Evolutionary conservation across 2,329 filamentous ascomycete genomes (phyloP).

Genomic region (Tolypocladium album): DNA sequence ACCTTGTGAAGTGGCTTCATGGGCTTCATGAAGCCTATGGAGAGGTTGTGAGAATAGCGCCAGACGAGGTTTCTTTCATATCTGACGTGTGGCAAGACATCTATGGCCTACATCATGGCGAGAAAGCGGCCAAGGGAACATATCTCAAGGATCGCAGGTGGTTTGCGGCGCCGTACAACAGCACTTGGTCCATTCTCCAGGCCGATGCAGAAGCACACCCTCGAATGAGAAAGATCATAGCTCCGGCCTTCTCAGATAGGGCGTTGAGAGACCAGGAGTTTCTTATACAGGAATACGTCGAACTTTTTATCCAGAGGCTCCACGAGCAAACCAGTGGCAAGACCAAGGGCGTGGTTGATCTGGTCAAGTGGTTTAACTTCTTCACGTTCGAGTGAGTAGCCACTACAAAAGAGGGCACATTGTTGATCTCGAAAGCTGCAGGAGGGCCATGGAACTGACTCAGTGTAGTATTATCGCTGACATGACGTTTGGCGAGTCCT

Average conservation of each 20-base stretch:
- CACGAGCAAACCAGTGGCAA: slow-evolving; percentile 14
- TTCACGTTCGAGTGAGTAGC: slow-evolving; percentile 12
- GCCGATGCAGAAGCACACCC: slow-evolving; percentile 5
- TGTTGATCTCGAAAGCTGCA: neutral
- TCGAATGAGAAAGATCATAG: slow-evolving; percentile 5
- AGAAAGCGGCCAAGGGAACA: slow-evolving; percentile 2
- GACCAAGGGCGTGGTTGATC: slow-evolving; percentile 5
- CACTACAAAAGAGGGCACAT: neutral
- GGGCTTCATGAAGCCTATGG: slow-evolving; percentile 29
- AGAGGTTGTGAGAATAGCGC: slow-evolving; percentile 32
- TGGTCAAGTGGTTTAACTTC: slow-evolving; percentile 15
- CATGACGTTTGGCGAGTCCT: slow-evolving; percentile 15
- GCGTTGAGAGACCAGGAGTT: slow-evolving; percentile 13
- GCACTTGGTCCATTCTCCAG: slow-evolving; percentile 2
- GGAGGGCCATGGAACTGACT: neutral
- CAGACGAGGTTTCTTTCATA: slow-evolving; percentile 35
- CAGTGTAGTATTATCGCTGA: slow-evolving; percentile 11
- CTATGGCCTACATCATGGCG: slow-evolving; percentile 8
- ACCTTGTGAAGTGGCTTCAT: slow-evolving; percentile 15
- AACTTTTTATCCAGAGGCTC: slow-evolving; percentile 26
- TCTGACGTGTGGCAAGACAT: slow-evolving; percentile 28
- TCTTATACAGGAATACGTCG: slow-evolving; percentile 24
- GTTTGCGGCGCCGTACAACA: neutral
- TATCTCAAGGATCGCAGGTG: slow-evolving; percentile 1
- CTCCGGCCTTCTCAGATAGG: slow-evolving; percentile 13